Conservation (phyloP, 192 early-diverging fungal genomes). For the Lobulomyces angularis region DNA sequence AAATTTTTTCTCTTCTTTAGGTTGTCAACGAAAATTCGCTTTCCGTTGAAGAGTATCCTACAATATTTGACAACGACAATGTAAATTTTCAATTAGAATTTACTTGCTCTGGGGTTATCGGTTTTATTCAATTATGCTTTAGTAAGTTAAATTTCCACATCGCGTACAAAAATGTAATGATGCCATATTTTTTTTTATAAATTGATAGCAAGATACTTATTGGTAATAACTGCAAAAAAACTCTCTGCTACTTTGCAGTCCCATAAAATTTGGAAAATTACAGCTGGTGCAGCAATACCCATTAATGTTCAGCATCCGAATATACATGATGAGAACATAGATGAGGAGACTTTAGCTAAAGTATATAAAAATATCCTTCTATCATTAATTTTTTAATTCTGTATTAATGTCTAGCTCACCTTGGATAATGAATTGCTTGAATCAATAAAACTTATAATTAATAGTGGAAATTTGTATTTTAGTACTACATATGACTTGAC, state of each 20-base stretch:
- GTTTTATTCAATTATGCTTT: too few relatives aligned
- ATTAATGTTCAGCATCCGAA: slow-evolving; percentile 7
- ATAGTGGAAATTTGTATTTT: slow-evolving; percentile 38
- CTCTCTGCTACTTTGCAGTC: slow-evolving; percentile 36
- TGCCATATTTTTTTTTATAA: too few relatives aligned
- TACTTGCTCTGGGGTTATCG: too few relatives aligned
- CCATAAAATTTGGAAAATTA: slow-evolving; percentile 42
- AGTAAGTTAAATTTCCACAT: too few relatives aligned
- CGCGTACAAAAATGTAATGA: too few relatives aligned
- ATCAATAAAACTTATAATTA: slow-evolving; percentile 19
- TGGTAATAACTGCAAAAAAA: slow-evolving; percentile 26
- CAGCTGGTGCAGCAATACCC: slow-evolving; percentile 16
- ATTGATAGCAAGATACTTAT: slow-evolving; percentile 30
- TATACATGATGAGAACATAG: background rate
- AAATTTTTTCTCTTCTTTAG: too few relatives aligned
- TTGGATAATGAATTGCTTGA: slow-evolving; percentile 28
- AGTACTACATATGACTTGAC: slow-evolving; percentile 38
- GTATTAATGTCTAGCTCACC: slow-evolving; percentile 14
- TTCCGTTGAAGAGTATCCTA: too few relatives aligned
- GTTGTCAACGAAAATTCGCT: too few relatives aligned
- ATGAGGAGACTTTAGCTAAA: slow-evolving; percentile 20
- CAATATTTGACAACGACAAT: too few relatives aligned
- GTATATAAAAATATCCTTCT: slow-evolving; percentile 5
- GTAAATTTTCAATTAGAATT: too few relatives aligned
- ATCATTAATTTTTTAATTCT: background rate